Percentiles rank a stretch among this genome's conserved stretches.
phyloP scores from a whole-genome alignment of 306 rosid species.

The Adenanthera pavonina region DNA sequence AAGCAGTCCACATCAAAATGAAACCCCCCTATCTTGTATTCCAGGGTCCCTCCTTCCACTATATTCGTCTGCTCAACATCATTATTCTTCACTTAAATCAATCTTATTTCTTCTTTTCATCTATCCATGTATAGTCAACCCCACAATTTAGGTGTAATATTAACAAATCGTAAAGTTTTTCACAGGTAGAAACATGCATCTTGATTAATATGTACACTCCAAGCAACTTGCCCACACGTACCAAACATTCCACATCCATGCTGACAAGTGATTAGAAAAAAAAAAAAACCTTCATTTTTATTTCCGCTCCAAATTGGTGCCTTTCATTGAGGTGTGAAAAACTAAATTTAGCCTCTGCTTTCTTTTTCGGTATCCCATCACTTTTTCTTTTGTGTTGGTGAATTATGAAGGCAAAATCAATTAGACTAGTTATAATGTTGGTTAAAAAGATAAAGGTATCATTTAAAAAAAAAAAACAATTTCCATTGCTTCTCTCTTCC shows the following conservation, averaged over 20 bases:
- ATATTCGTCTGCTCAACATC: slow-evolving; percentile 4
- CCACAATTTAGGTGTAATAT: slow-evolving; percentile 26
- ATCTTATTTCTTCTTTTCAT: neutral
- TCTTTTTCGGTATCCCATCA: neutral
- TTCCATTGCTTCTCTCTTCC: slow-evolving; percentile 2
- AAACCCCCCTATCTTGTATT: slow-evolving; percentile 49
- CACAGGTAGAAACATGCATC: neutral
- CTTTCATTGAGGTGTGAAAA: neutral
- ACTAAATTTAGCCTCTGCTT: neutral
- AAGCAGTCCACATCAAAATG: slow-evolving; percentile 69
- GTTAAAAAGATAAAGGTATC: slow-evolving; percentile 2
- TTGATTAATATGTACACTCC: neutral
- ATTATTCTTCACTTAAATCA: neutral
- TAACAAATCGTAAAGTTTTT: slow-evolving; percentile 9
- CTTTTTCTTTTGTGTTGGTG: neutral
- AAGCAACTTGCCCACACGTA: neutral
- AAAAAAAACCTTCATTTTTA: neutral
- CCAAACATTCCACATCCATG: neutral
- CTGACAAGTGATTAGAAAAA: neutral
- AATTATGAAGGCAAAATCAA: neutral
- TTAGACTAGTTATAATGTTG: neutral
- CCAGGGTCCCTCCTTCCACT: slow-evolving; percentile 62
- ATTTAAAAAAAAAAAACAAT: slow-evolving; percentile 9
- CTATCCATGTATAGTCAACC: neutral
- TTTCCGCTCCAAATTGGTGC: neutral